phyloP scores from a whole-genome alignment of 140 eudicot species.

The Senecio squalidus region DNA sequence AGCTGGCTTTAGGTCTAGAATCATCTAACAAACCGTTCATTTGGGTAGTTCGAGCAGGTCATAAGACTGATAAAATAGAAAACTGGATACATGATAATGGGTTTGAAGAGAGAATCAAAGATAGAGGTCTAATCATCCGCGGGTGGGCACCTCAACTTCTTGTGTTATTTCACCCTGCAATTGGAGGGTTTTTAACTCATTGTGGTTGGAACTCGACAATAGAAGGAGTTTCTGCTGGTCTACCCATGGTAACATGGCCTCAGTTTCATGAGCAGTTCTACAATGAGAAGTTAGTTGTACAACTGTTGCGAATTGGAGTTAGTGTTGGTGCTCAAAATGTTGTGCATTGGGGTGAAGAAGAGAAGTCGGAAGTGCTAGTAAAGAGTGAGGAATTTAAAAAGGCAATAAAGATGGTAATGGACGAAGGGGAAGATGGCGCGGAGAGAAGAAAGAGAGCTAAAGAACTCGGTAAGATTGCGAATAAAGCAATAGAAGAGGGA shows the following conservation, averaged over 20 bases:
- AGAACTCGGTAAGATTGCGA: conserved; percentile 13
- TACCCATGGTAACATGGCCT: background rate
- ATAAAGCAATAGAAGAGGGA: conserved; percentile 25
- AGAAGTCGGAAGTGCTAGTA: conserved; percentile 8
- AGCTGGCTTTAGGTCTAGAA: conserved; percentile 37
- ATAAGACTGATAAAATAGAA: conserved; percentile 13
- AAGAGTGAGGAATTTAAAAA: conserved; percentile 15
- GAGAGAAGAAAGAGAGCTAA: conserved; percentile 26
- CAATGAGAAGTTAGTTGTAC: background rate
- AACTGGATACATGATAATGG: conserved; percentile 23
- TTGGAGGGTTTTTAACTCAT: background rate
- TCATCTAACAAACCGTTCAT: conserved; percentile 23
- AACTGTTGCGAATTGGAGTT: background rate
- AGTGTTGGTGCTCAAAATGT: background rate
- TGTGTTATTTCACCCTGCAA: background rate
- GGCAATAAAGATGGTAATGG: conserved; percentile 17
- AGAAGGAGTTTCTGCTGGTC: background rate
- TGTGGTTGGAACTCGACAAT: background rate
- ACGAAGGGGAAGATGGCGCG: conserved; percentile 17
- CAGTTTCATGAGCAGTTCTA: background rate
- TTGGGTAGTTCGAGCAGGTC: conserved; percentile 24
- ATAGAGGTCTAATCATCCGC: conserved; percentile 7
- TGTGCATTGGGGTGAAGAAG: conserved; percentile 31
- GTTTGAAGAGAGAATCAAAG: conserved; percentile 32
- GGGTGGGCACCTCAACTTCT: background rate